Conservation (phyloP, 805 yeast species). For the Candida palmyrensis region DNA sequence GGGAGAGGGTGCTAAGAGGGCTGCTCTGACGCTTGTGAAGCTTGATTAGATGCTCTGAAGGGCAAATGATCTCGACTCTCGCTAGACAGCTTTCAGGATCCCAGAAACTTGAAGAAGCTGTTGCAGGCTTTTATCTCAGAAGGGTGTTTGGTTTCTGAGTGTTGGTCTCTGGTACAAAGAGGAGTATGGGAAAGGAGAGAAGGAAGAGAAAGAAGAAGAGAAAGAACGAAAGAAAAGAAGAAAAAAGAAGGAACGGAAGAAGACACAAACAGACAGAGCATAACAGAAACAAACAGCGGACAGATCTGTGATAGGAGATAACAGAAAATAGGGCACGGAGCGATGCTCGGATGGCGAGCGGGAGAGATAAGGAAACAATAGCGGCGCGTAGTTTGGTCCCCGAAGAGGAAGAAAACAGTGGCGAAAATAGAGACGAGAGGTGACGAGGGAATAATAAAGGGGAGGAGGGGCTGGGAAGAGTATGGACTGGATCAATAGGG, state of each 20-base stretch:
- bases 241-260: conserved; percentile 1
- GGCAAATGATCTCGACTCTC: too few species aligned
- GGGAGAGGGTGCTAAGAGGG: too few species aligned
- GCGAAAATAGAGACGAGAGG: not conserved
- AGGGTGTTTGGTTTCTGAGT: not conserved
- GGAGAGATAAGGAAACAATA: not conserved
- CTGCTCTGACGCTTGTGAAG: not conserved
- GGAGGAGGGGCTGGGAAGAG: too few species aligned
- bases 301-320: not conserved
- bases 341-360: not conserved
- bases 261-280: too few species aligned
- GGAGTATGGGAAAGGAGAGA: not conserved
- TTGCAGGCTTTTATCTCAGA: too few species aligned
- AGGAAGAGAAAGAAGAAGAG: not conserved
- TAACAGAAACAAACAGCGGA: too few species aligned
- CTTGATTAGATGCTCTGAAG: not conserved
- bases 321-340: not conserved
- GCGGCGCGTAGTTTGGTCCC: too few species aligned
- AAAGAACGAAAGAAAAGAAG: not conserved
- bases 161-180: not conserved
- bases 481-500: too few species aligned
- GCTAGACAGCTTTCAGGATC: too few species aligned
- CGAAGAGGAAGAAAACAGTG: not conserved
- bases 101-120: too few species aligned
- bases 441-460: not conserved